Conservation (phyloP, 306 rosid genomes). For the Acacia melanoxylon region DNA sequence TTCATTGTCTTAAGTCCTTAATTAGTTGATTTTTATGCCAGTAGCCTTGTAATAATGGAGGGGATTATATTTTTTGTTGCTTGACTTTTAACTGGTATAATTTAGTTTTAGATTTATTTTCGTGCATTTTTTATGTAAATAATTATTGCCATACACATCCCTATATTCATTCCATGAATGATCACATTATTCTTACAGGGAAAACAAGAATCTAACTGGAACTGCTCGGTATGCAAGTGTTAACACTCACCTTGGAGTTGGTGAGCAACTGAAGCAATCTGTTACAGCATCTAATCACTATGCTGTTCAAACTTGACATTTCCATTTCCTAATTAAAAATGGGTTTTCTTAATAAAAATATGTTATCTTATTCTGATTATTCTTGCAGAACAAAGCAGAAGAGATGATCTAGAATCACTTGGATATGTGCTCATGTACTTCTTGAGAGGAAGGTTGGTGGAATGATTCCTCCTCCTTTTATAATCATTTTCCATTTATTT, state of each 20-base stretch:
- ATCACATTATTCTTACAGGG: constrained; percentile 51
- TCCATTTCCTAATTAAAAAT: background rate
- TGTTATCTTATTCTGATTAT: constrained; percentile 27
- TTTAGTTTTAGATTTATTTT: background rate
- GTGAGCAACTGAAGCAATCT: constrained; percentile 49
- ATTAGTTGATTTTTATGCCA: background rate
- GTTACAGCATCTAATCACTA: constrained; percentile 25
- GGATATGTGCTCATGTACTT: constrained; percentile 98
- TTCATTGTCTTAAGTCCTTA: background rate
- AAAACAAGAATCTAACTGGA: constrained; percentile 99
- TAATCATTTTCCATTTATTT: constrained; percentile 22
- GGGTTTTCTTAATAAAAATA: background rate
- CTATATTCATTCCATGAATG: constrained; percentile 6
- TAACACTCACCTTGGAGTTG: constrained; percentile 97
- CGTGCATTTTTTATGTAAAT: background rate
- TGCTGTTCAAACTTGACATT: constrained; percentile 10
- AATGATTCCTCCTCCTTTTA: constrained; percentile 7
- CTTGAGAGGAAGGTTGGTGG: constrained; percentile 90
- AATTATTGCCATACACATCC: constrained; percentile 11
- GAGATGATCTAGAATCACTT: constrained; percentile 98
- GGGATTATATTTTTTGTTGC: background rate
- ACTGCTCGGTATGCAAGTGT: constrained; percentile 99
- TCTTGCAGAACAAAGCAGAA: constrained; percentile 94
- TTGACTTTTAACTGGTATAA: background rate
- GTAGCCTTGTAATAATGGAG: background rate